Evolutionary conservation across 2,329 filamentous ascomycete species (phyloP).

Genomic region (Aspergillus pseudoglaucus): DNA sequence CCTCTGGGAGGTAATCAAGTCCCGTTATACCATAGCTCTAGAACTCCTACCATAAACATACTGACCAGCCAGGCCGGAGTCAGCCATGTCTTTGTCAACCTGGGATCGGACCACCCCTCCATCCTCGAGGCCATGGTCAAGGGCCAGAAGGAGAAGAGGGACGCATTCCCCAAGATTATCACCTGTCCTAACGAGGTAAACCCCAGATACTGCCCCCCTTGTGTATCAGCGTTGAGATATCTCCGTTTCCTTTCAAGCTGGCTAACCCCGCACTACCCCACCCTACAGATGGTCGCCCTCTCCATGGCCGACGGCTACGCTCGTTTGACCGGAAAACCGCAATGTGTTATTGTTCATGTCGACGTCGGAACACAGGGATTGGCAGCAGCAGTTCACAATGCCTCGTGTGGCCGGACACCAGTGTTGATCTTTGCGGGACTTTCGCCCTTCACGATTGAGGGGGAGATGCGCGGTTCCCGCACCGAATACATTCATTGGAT

Average conservation of each 20-base stretch:
- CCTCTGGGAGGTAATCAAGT: constrained; percentile 59
- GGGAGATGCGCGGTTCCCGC: constrained; percentile 68
- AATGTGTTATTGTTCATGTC: constrained; percentile 73
- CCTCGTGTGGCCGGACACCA: constrained; percentile 65
- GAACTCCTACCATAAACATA: constrained; percentile 1
- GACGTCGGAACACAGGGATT: constrained; percentile 77
- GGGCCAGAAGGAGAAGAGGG: constrained; percentile 60
- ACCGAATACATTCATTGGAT: constrained; percentile 86
- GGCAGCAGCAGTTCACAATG: constrained; percentile 72
- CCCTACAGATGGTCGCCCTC: constrained; percentile 67
- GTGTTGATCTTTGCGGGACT: constrained; percentile 73
- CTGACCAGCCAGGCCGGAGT: constrained; percentile 38
- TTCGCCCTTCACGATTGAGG: constrained; percentile 69
- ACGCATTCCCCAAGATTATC: constrained; percentile 64
- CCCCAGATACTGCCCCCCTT: constrained; percentile 2
- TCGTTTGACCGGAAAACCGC: constrained; percentile 62
- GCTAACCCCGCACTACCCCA: constrained; percentile 11
- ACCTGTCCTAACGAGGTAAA: constrained; percentile 72
- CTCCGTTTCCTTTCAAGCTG: not conserved
- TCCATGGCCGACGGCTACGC: constrained; percentile 81
- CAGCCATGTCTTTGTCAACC: constrained; percentile 47
- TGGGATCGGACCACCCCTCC: constrained; percentile 59
- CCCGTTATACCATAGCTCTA: not conserved
- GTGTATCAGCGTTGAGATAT: constrained; percentile 5
- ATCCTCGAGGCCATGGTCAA: constrained; percentile 78